Conservation (phyloP, 257 asterid species). For the Nicotiana benthamiana region DNA sequence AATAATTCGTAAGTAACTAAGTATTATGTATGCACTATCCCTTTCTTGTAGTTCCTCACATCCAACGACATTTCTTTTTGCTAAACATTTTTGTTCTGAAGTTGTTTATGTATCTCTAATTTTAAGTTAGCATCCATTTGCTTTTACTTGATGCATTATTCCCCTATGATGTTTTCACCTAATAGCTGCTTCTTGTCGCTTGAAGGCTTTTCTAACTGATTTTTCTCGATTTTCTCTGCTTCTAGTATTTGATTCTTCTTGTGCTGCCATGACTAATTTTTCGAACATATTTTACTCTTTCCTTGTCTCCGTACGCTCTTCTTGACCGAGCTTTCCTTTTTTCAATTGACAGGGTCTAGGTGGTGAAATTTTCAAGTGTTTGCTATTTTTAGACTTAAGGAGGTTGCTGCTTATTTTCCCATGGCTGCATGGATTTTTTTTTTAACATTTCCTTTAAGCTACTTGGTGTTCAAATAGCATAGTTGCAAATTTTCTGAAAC, state of each 20-base stretch:
- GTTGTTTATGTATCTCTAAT: background rate
- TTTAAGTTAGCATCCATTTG: background rate
- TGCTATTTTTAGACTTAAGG: background rate
- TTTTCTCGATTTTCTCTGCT: background rate
- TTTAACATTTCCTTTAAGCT: background rate
- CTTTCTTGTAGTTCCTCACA: background rate
- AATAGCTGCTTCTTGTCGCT: background rate
- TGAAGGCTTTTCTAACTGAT: background rate
- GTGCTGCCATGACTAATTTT: background rate
- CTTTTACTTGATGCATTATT: background rate
- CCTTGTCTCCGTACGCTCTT: background rate
- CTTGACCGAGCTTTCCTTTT: background rate
- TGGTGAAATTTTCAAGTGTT: slow-evolving; percentile 1
- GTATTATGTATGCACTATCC: background rate
- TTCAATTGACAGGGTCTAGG: slow-evolving; percentile 30
- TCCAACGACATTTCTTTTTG: background rate
- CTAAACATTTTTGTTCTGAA: background rate
- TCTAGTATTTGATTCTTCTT: background rate
- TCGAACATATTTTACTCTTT: background rate
- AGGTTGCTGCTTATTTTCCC: background rate
- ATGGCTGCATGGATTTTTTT: background rate
- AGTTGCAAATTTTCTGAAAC: background rate
- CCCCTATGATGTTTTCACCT: background rate
- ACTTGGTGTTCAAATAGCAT: background rate
- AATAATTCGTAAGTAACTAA: background rate